These are phyloP conservation scores for Fomitopsis schrenkii DNA, from an alignment of 1,284 basidiomycete species.

Conservation along the genomic window DNA sequence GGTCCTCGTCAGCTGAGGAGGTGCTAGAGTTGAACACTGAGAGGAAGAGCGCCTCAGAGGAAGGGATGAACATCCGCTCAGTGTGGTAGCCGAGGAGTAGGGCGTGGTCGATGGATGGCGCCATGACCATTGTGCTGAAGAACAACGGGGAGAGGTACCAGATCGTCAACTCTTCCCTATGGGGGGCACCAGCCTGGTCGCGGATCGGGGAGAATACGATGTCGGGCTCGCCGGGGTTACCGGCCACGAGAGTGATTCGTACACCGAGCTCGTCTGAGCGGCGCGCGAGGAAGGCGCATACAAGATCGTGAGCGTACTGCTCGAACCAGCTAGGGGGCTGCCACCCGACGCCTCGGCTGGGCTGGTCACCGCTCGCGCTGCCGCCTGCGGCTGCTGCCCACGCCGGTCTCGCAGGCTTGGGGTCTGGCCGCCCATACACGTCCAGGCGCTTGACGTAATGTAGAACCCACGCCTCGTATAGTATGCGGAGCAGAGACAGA, in stretches of 20 bases:
- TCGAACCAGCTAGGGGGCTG: conserved; percentile 39
- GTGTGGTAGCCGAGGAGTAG: conserved; percentile 8
- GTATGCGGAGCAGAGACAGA: conserved; percentile 58
- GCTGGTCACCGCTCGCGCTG: not conserved
- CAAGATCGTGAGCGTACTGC: conserved; percentile 31
- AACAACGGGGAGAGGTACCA: conserved; percentile 49
- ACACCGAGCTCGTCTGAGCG: conserved; percentile 32
- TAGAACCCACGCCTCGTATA: conserved; percentile 62
- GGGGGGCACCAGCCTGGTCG: not conserved
- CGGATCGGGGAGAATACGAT: conserved; percentile 19
- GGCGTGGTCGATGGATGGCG: conserved; percentile 27
- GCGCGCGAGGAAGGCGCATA: conserved; percentile 32
- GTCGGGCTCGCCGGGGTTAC: conserved; percentile 27
- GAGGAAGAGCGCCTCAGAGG: conserved; percentile 10
- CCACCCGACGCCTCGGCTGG: conserved; percentile 44
- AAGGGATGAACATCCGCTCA: conserved; percentile 12
- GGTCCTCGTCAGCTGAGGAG: not conserved
- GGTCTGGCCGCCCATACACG: conserved; percentile 66
- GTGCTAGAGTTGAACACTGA: conserved; percentile 2
- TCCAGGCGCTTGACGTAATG: conserved; percentile 62
- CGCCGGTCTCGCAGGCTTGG: conserved; percentile 30
- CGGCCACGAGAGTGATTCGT: conserved; percentile 35
- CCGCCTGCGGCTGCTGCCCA: not conserved
- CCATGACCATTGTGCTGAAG: conserved; percentile 48
- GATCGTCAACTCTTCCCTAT: conserved; percentile 32